phyloP scores from a whole-genome alignment of 1,139 yeast genomes.

The Magnusiomyces tetraspermus region DNA sequence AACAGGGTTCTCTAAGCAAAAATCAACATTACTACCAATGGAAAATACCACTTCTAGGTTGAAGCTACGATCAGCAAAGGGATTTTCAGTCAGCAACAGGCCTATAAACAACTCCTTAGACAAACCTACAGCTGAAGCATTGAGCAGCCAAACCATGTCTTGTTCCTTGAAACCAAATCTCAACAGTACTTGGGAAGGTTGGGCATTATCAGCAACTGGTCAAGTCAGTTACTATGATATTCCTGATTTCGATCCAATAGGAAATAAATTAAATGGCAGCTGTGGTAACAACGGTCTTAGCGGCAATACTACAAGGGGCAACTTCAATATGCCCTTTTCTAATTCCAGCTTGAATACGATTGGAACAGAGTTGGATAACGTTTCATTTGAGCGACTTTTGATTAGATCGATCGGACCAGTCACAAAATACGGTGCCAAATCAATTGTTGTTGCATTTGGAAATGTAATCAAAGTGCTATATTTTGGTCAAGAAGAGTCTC shows the following conservation, averaged over 20 bases:
- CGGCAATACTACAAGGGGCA: neutral
- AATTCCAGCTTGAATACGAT: conserved; percentile 5
- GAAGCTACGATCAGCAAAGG: neutral
- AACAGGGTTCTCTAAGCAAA: neutral
- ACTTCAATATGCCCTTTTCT: neutral
- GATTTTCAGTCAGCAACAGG: neutral
- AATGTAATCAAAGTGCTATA: conserved; percentile 61
- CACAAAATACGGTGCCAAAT: conserved; percentile 64
- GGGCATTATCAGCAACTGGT: conserved; percentile 63
- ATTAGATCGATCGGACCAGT: conserved; percentile 46
- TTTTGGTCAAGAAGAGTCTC: conserved; percentile 48
- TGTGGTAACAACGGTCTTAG: neutral
- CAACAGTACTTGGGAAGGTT: conserved; percentile 59
- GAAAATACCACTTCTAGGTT: neutral
- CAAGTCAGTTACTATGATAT: conserved; percentile 49
- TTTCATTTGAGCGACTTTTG: conserved; percentile 28
- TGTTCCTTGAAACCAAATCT: conserved; percentile 18
- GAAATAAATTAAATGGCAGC: neutral
- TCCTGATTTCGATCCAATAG: conserved; percentile 39
- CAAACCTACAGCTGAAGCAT: neutral
- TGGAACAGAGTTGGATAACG: conserved; percentile 13
- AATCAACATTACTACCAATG: no score
- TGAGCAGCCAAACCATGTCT: neutral
- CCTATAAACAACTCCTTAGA: neutral
- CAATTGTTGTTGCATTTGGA: conserved; percentile 67